Percentiles rank a stretch among this genome's conserved stretches.
Conservation (phyloP, 2,329 filamentous ascomycete species). For the Sclerotinia nivalis region DNA sequence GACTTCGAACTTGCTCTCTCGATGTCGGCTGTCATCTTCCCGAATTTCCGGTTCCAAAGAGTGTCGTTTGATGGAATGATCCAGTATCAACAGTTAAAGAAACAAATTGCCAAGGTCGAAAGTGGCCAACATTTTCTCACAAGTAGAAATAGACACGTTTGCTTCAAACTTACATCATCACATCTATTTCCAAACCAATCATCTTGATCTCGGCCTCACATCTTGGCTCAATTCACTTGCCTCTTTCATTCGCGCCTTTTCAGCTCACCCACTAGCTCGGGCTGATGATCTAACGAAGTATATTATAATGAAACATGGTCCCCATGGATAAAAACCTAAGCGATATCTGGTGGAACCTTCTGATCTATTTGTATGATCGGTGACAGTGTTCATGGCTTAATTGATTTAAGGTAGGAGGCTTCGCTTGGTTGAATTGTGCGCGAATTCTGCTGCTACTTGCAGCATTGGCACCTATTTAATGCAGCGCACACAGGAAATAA, state of each 20-base stretch:
- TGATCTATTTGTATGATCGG: slow-evolving; percentile 4
- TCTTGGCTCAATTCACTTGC: neutral
- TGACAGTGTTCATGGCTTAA: slow-evolving; percentile 8
- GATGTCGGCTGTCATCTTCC: slow-evolving; percentile 16
- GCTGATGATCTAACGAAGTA: slow-evolving; percentile 14
- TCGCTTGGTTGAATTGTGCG: neutral
- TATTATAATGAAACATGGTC: slow-evolving; percentile 4
- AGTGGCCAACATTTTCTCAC: neutral
- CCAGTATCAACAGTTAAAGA: neutral
- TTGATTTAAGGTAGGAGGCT: neutral
- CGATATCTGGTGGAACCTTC: neutral
- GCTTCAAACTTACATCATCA: slow-evolving; percentile 11
- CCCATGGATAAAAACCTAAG: neutral
- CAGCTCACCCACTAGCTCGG: neutral
- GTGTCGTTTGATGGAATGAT: slow-evolving; percentile 1
- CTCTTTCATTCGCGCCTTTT: slow-evolving; percentile 4
- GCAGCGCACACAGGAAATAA: neutral
- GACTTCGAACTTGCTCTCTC: slow-evolving; percentile 8
- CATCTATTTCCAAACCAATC: slow-evolving; percentile 2
- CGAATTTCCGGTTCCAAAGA: neutral
- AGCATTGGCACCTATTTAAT: neutral
- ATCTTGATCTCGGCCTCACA: neutral
- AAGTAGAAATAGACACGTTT: slow-evolving; percentile 14
- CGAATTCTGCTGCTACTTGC: slow-evolving; percentile 1
- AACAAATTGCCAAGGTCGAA: slow-evolving; percentile 2